These are phyloP conservation scores for Hura crepitans DNA, from an alignment of 441 rosid species.

Conservation along the genomic window DNA sequence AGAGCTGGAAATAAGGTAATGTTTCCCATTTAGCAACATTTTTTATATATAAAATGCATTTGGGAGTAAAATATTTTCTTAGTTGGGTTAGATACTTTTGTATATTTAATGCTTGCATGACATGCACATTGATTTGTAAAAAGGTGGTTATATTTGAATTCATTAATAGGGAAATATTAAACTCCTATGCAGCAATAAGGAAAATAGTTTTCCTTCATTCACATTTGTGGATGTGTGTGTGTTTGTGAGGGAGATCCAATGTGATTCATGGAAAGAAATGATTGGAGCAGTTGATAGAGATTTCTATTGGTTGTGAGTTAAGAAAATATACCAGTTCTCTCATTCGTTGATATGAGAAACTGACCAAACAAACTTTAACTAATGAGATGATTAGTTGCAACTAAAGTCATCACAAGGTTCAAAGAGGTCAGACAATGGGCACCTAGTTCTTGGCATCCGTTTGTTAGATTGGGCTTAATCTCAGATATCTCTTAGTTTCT, in stretches of 20 bases:
- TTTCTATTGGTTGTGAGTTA: neutral
- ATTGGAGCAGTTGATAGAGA: neutral
- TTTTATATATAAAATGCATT: conserved; percentile 1
- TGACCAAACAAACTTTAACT: neutral
- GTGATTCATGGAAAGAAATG: neutral
- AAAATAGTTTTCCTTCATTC: neutral
- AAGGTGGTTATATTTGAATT: neutral
- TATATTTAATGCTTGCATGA: neutral
- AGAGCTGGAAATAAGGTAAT: conserved; percentile 75
- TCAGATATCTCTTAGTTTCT: too few species aligned
- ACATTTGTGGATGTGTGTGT: neutral
- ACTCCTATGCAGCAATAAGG: neutral
- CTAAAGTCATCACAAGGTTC: neutral
- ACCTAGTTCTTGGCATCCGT: neutral
- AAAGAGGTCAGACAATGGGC: neutral
- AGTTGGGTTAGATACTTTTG: neutral
- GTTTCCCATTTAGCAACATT: conserved; percentile 7
- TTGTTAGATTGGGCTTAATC: neutral
- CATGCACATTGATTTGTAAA: neutral
- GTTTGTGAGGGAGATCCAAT: neutral
- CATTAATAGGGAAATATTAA: neutral
- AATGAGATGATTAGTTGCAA: neutral
- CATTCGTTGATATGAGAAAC: neutral
- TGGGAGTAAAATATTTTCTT: neutral
- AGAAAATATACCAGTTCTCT: neutral